These are phyloP conservation scores for Ceratobasidium sp. DNA, from an alignment of 1,284 basidiomycete genomes.

Conservation along the genomic window DNA sequence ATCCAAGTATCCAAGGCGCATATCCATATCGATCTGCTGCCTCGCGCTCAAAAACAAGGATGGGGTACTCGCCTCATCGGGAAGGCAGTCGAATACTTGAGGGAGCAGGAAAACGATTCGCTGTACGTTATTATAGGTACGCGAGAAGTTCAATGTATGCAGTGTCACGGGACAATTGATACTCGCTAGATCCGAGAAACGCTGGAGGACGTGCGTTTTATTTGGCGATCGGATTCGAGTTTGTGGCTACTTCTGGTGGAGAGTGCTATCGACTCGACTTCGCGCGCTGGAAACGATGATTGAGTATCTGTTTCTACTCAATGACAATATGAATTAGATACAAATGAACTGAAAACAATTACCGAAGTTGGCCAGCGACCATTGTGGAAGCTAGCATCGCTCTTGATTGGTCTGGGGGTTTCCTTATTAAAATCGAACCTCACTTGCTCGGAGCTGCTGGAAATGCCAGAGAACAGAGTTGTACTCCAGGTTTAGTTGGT, in stretches of 20 bases:
- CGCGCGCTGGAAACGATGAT: conserved; percentile 6
- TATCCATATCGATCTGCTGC: conserved; percentile 75
- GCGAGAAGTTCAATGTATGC: background rate
- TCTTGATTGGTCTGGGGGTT: too few relatives aligned
- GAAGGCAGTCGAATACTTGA: conserved; percentile 65
- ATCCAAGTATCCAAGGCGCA: conserved; percentile 69
- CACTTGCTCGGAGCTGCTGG: too few relatives aligned
- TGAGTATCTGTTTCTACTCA: background rate
- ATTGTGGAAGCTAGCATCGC: too few relatives aligned
- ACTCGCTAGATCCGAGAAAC: conserved; percentile 26
- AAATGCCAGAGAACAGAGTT: too few relatives aligned
- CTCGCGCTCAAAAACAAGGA: conserved; percentile 70
- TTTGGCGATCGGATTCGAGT: conserved; percentile 37
- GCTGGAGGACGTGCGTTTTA: conserved; percentile 31
- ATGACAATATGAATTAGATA: too few relatives aligned
- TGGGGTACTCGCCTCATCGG: conserved; percentile 72
- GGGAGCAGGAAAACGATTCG: conserved; percentile 23
- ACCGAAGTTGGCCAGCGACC: too few relatives aligned
- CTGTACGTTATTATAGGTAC: conserved; percentile 36
- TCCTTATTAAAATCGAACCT: too few relatives aligned
- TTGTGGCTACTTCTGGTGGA: conserved; percentile 9
- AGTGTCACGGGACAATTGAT: too few relatives aligned
- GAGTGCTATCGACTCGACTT: conserved; percentile 38
- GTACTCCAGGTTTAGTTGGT: too few relatives aligned
- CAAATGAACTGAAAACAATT: too few relatives aligned